Conservation (phyloP, 352 stramenopile species). For the Plasmopara viticola region DNA sequence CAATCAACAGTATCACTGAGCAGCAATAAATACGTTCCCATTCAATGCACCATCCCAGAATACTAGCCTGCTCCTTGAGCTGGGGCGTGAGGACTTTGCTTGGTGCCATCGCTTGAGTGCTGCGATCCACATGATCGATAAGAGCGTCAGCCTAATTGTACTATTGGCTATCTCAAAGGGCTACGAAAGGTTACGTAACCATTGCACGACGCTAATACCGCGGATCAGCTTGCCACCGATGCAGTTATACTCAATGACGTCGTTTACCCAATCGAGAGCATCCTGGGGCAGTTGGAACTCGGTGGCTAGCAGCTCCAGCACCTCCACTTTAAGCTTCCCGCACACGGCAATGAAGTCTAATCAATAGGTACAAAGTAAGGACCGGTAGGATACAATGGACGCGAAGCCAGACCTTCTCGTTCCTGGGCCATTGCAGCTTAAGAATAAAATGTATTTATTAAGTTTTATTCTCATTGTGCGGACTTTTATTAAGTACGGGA, state of each 20-base stretch:
- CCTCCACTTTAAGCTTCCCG: conserved; percentile 63
- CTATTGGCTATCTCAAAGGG: too few species aligned
- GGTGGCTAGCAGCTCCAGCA: conserved; percentile 55
- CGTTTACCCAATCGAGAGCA: conserved; percentile 65
- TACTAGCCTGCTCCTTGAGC: conserved; percentile 79
- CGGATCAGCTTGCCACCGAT: conserved; percentile 98
- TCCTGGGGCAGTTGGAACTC: conserved; percentile 77
- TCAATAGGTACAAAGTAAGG: background rate
- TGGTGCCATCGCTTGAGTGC: conserved; percentile 51
- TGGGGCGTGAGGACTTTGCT: conserved; percentile 50
- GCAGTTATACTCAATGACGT: conserved; percentile 95
- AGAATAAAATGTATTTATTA: too few species aligned
- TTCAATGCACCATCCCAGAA: conserved; percentile 98
- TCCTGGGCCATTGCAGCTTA: conserved; percentile 29
- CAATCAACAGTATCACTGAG: background rate
- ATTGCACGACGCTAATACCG: conserved; percentile 93
- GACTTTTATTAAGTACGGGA: conserved; percentile 9
- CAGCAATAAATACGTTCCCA: conserved; percentile 55
- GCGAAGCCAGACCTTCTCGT: conserved; percentile 22
- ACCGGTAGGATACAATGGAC: too few species aligned
- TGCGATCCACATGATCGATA: conserved; percentile 16
- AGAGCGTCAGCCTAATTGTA: background rate
- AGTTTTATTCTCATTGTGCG: too few species aligned
- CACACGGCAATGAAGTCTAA: conserved; percentile 79
- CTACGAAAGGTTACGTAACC: conserved; percentile 19